A percentile compares a stretch with the other conserved stretches of the same genome.
phyloP scores from a whole-genome alignment of 345 rosid genomes.

The Syzygium oleosum region DNA sequence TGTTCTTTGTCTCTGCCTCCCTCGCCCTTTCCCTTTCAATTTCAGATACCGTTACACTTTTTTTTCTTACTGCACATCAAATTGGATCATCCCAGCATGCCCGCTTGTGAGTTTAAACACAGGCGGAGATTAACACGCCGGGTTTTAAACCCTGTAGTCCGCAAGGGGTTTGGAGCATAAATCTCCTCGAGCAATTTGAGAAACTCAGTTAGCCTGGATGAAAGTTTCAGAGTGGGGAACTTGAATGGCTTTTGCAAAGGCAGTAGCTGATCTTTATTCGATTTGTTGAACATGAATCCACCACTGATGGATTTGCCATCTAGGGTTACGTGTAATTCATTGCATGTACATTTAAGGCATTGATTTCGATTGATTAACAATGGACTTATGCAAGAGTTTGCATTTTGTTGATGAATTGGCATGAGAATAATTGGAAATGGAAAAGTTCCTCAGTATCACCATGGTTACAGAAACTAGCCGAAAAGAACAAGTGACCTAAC shows the following conservation, averaged over 20 bases:
- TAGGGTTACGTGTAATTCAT: not conserved
- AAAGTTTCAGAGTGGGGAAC: not conserved
- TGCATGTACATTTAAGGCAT: not conserved
- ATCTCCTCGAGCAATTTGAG: not conserved
- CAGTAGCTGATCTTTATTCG: not conserved
- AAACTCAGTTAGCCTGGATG: not conserved
- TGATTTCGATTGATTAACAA: not conserved
- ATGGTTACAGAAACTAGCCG: not conserved
- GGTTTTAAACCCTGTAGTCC: not conserved
- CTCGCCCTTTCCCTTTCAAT: not conserved
- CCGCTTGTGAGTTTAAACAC: not conserved
- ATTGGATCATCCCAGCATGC: not conserved
- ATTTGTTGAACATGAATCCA: not conserved
- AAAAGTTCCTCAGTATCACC: not conserved
- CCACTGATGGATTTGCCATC: not conserved
- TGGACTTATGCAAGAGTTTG: not conserved
- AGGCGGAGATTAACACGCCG: not conserved
- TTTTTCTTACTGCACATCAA: not conserved
- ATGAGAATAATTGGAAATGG: not conserved
- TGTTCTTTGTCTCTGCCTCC: not conserved
- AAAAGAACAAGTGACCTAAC: not conserved
- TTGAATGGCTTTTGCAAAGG: not conserved
- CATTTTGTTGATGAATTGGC: not conserved
- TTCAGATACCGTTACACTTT: not conserved
- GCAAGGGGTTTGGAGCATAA: not conserved